Conservation (phyloP, 345 rosid species). For the Anacardium occidentale region DNA sequence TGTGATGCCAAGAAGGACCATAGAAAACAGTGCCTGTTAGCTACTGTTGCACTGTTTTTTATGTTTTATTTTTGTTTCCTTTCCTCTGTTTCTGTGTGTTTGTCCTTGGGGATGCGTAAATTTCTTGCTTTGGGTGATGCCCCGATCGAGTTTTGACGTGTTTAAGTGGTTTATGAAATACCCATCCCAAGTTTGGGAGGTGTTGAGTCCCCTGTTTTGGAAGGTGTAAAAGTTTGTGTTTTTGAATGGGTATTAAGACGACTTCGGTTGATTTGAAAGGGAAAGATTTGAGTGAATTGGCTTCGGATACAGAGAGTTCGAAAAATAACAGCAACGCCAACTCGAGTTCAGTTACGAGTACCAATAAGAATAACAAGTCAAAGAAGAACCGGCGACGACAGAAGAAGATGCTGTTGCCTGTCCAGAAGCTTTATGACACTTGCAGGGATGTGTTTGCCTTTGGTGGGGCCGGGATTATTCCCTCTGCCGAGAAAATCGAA, state of each 20-base stretch:
- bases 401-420: constrained; percentile 34
- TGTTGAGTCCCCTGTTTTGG: constrained; percentile 1
- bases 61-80: no score
- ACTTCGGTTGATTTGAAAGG: constrained; percentile 37
- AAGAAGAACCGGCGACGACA: constrained; percentile 41
- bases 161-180: neutral
- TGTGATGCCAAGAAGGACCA: neutral
- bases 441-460: constrained; percentile 70
- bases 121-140: neutral
- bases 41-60: constrained; percentile 4
- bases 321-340: neutral
- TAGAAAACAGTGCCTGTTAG: neutral
- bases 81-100: constrained; percentile 8
- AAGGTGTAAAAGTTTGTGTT: neutral
- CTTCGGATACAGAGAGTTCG: constrained; percentile 24
- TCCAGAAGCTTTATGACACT: constrained; percentile 65
- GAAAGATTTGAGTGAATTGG: constrained; percentile 39
- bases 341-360: constrained; percentile 7
- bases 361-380: constrained; percentile 22
- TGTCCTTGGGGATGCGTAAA: neutral
- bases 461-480: constrained; percentile 52
- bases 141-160: constrained; percentile 18
- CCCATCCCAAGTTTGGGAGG: constrained; percentile 2
- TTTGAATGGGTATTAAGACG: constrained; percentile 66
- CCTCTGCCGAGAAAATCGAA: constrained; percentile 58